Evolutionary conservation across 1,284 basidiomycete genomes (phyloP), one percentile per base, ranked within the genome.

Genomic region (Rhodotorula sp.): DNA sequence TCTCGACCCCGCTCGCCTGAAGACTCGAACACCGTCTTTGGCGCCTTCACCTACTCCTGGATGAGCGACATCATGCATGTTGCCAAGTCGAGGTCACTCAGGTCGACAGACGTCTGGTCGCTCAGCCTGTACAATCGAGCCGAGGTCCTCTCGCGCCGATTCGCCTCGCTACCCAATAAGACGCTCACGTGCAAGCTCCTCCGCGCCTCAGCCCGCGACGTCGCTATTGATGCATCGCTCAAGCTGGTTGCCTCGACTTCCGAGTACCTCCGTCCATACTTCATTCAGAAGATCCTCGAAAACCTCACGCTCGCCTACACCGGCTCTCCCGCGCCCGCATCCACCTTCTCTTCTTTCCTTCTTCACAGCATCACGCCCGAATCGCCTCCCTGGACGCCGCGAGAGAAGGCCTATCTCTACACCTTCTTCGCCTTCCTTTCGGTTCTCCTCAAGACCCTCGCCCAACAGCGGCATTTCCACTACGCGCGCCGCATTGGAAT

Each of bases 31-130:
- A 87, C 84, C n/a, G 81, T 92, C 22, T 89, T 87, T 85, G 83
- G 86, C n/a, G 92, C 90, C 88, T 82, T 86, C 62, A 87, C 85
- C 1, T 92, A 92, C 78, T 84, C 85, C 3, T 93, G 91, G 81
- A 84, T 92, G 56, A 85, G 87, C 75, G 86, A 87, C 1, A 82
- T 92, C 58, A 86, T 92, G 76, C 56, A 56, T 10, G 48, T 67
- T 10, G 73, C 69, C 26, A 40, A 18, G 4, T 18, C 26, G 24
- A 59, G 68, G 13, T 63, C 64, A 6, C 59, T 70, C 0, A 28
- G 46, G 8, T 56, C 67, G 1, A 20, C 28, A 0, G 89, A 92
- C 75, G 85, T 93, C 0, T 91, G 89, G 84, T 75, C 81, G 3
- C 81, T 94, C 31, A 89, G 88, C 61, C 85, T 0, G 81, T 89